These are phyloP conservation scores for Daphne laureola DNA, from an alignment of 441 rosid genomes.

Conservation along the genomic window DNA sequence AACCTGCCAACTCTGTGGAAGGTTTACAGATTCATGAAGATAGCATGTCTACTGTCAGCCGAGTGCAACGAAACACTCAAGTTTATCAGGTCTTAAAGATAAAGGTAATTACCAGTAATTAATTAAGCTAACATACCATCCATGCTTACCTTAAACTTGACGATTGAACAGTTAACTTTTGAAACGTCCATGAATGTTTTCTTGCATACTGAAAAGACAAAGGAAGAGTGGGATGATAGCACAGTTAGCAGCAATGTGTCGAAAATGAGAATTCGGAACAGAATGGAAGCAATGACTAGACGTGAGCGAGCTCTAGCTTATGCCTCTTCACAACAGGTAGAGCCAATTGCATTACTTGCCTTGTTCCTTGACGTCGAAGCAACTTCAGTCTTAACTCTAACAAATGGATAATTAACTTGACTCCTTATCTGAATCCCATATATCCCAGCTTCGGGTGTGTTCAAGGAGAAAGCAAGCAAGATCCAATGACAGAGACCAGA, in stretches of 20 bases:
- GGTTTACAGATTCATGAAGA: constrained; percentile 32
- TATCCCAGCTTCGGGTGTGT: constrained; percentile 53
- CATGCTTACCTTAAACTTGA: background rate
- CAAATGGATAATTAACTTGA: background rate
- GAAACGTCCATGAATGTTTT: no score
- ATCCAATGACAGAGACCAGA: constrained; percentile 31
- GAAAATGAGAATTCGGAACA: constrained; percentile 54
- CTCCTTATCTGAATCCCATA: constrained; percentile 3
- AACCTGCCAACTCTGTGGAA: constrained; percentile 48
- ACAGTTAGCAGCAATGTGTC: constrained; percentile 70
- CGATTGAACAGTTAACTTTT: background rate
- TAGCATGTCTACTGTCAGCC: constrained; percentile 19
- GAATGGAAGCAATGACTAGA: constrained; percentile 64
- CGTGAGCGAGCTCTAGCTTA: constrained; percentile 85
- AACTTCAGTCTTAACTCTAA: background rate
- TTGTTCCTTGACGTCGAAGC: no score
- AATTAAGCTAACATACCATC: no score
- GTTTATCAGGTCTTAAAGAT: constrained; percentile 41
- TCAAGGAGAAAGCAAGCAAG: constrained; percentile 47
- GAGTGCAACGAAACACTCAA: constrained; percentile 33
- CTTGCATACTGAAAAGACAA: constrained; percentile 8
- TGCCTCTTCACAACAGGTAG: constrained; percentile 89
- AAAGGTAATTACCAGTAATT: constrained; percentile 50
- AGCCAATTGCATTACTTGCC: background rate
- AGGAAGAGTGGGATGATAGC: constrained; percentile 96